Evolutionary conservation across 1,284 basidiomycete genomes (phyloP).

Genomic region (Tilletia setariae): DNA sequence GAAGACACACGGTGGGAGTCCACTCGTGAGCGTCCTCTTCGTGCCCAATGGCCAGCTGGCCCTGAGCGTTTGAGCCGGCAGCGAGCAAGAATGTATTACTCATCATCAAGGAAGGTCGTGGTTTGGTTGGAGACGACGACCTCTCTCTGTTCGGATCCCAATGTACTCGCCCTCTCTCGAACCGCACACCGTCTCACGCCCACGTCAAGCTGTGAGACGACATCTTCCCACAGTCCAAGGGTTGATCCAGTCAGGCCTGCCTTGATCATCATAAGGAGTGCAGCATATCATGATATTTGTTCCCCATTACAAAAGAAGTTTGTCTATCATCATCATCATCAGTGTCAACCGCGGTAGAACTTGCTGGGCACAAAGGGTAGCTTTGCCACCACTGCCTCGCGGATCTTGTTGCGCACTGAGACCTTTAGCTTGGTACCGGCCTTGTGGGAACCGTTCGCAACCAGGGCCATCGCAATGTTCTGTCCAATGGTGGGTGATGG

Average conservation of each 20-base stretch:
- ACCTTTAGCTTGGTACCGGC: slow-evolving; percentile 79
- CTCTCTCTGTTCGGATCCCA: background rate
- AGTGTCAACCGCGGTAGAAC: slow-evolving; percentile 43
- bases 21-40: slow-evolving; percentile 8
- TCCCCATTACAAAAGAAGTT: too few relatives aligned
- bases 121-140: background rate
- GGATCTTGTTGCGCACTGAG: slow-evolving; percentile 71
- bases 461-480: slow-evolving; percentile 96
- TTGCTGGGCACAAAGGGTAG: slow-evolving; percentile 71
- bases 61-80: slow-evolving; percentile 20
- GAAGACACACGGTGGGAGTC: background rate
- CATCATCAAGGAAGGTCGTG: background rate
- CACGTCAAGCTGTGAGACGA: too few relatives aligned
- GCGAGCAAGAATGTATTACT: background rate
- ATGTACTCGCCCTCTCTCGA: too few relatives aligned
- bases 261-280: too few relatives aligned
- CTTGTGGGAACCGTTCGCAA: slow-evolving; percentile 75
- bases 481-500: slow-evolving; percentile 84
- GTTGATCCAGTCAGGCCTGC: too few relatives aligned
- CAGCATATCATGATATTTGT: too few relatives aligned
- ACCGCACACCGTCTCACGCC: too few relatives aligned
- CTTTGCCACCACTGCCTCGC: slow-evolving; percentile 67
- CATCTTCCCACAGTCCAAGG: too few relatives aligned
- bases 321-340: too few relatives aligned
- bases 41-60: slow-evolving; percentile 18